Conservation (phyloP, 2,329 filamentous ascomycete species). For the Phialocephala subalpina region DNA sequence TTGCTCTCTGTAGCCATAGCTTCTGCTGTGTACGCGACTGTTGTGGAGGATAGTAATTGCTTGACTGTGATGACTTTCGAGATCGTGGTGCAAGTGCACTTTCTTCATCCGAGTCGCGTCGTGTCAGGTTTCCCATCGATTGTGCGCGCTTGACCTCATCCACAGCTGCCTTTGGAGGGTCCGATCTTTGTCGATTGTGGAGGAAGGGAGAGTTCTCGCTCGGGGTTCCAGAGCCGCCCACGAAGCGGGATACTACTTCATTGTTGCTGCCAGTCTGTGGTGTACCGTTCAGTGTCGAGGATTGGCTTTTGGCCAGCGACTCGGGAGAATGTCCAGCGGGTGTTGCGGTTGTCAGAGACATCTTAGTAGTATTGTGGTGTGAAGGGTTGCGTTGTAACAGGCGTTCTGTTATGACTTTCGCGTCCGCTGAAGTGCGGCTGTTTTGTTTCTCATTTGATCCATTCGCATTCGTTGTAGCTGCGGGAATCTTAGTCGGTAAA, state of each 20-base stretch:
- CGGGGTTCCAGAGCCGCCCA: conserved; percentile 58
- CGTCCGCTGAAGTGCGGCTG: conserved; percentile 58
- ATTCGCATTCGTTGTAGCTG: conserved; percentile 24
- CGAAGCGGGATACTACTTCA: conserved; percentile 66
- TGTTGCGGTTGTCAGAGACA: conserved; percentile 64
- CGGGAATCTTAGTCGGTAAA: conserved; percentile 11
- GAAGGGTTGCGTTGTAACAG: conserved; percentile 71
- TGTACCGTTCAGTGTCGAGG: conserved; percentile 29
- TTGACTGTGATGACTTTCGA: conserved; percentile 37
- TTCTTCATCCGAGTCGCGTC: conserved; percentile 41
- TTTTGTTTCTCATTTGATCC: conserved; percentile 41
- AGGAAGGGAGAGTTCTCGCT: conserved; percentile 58
- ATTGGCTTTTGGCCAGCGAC: conserved; percentile 39
- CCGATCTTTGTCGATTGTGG: conserved; percentile 47
- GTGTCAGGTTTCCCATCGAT: conserved; percentile 42
- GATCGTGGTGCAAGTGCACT: conserved; percentile 55
- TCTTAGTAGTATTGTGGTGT: conserved; percentile 64
- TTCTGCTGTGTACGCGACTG: conserved; percentile 79
- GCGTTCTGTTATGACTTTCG: conserved; percentile 72
- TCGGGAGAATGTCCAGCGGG: conserved; percentile 46
- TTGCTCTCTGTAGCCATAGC: conserved; percentile 76
- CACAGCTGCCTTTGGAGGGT: conserved; percentile 18
- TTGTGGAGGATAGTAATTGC: conserved; percentile 45
- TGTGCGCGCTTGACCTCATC: conserved; percentile 42
- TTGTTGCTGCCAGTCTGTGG: conserved; percentile 44